Evolutionary conservation across 345 rosid species (phyloP).

Genomic region (Leavenworthia alabamica): DNA sequence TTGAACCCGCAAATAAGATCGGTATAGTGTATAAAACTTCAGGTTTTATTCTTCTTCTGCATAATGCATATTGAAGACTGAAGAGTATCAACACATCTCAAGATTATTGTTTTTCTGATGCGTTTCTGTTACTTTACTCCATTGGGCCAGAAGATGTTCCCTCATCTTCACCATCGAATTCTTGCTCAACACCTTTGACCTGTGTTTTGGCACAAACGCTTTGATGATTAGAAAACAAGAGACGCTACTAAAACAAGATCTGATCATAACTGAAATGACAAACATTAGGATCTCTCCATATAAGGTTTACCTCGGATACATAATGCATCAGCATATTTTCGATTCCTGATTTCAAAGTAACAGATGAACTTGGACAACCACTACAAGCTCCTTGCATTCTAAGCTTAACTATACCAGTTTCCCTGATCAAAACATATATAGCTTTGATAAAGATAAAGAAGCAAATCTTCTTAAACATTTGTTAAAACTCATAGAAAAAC

Average conservation of each 20-base stretch:
- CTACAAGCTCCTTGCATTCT: conserved; percentile 98
- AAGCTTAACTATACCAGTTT: conserved; percentile 85
- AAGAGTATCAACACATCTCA: not conserved
- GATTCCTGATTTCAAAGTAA: conserved; percentile 94
- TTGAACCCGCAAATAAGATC: not conserved
- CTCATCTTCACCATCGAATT: conserved; percentile 65
- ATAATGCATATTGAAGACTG: no score
- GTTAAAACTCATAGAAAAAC: conserved; percentile 22
- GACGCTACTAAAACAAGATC: not conserved
- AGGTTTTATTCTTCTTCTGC: conserved; percentile 10
- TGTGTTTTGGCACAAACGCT: conserved; percentile 26
- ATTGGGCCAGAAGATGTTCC: conserved; percentile 42
- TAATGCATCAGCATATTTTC: conserved; percentile 99
- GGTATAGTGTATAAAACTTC: not conserved
- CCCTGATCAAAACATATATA: conserved; percentile 40
- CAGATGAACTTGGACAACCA: conserved; percentile 97
- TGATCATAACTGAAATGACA: not conserved
- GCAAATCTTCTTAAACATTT: not conserved
- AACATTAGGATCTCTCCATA: not conserved
- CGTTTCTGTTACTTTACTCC: conserved; percentile 34
- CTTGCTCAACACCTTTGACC: conserved; percentile 91
- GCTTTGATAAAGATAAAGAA: not conserved
- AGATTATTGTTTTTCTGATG: not conserved
- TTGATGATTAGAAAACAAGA: not conserved
- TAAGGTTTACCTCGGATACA: conserved; percentile 74